Evolutionary conservation across 2,329 filamentous ascomycete species (phyloP).

Genomic region (Apiospora kogelbergensis): DNA sequence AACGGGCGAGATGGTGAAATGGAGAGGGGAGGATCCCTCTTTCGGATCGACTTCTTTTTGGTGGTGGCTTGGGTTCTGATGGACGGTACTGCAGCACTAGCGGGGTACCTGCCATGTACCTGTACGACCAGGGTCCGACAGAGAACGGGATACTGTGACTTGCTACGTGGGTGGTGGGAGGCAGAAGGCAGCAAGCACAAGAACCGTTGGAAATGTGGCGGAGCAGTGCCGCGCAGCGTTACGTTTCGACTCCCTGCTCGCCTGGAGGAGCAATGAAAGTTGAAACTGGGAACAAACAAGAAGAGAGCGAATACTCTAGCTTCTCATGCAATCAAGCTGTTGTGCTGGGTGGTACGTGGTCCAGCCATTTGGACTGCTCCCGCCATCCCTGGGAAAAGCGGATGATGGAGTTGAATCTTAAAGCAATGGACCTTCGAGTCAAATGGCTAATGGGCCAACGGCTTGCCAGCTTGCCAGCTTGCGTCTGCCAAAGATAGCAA

Average conservation of each 20-base stretch:
- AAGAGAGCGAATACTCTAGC: neutral
- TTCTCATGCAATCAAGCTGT: neutral
- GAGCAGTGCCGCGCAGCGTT: constrained; percentile 2
- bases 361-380: neutral
- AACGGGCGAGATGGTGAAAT: constrained; percentile 5
- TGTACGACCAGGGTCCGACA: neutral
- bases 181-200: neutral
- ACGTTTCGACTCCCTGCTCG: constrained; percentile 7
- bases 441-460: neutral
- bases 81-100: neutral
- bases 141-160: neutral
- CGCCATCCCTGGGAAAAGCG: neutral
- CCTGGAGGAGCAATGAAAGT: constrained; percentile 7
- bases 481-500: neutral
- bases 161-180: neutral
- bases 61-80: neutral
- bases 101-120: neutral
- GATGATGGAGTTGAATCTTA: constrained; percentile 5
- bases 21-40: neutral
- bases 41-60: constrained; percentile 3
- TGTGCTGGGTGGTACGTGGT: neutral
- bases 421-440: neutral
- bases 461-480: too few species aligned
- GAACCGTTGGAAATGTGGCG: constrained; percentile 7
- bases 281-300: constrained; percentile 6